These are phyloP conservation scores for Beverwykella pulmonaria DNA, from an alignment of 495 filamentous ascomycete genomes.

Conservation along the genomic window DNA sequence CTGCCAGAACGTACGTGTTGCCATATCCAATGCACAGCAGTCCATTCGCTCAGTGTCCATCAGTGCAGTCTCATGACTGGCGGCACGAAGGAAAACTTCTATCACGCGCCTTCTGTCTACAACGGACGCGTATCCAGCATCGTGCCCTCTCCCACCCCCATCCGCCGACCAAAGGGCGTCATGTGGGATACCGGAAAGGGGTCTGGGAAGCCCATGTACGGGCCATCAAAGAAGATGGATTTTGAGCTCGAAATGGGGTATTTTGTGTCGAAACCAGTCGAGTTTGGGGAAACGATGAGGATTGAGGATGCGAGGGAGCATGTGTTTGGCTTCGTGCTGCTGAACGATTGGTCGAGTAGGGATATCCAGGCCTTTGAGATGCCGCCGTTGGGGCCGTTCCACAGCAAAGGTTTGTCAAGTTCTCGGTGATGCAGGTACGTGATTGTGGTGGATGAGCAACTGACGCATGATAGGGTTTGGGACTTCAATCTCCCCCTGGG, in stretches of 20 bases:
- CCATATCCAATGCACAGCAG: too few relatives aligned
- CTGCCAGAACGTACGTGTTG: conserved; percentile 30
- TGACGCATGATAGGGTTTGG: conserved; percentile 20
- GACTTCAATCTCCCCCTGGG: conserved; percentile 40
- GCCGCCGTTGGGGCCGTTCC: conserved; percentile 40
- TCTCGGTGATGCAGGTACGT: background rate
- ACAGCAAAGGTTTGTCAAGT: conserved; percentile 27
- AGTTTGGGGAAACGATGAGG: conserved; percentile 31
- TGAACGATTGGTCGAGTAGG: conserved; percentile 42
- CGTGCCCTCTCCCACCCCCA: conserved; percentile 25
- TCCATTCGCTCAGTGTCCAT: too few relatives aligned
- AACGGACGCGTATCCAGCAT: conserved; percentile 38
- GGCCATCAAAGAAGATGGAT: conserved; percentile 32
- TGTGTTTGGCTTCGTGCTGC: conserved; percentile 42
- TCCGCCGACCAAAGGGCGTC: conserved; percentile 37
- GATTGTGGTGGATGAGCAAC: background rate
- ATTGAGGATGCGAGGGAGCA: conserved; percentile 38
- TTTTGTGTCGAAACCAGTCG: conserved; percentile 35
- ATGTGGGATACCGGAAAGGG: conserved; percentile 21
- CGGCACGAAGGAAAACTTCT: conserved; percentile 35
- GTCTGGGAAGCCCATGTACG: conserved; percentile 30
- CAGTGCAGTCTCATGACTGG: conserved; percentile 36
- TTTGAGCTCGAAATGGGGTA: conserved; percentile 44
- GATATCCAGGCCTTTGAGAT: conserved; percentile 42
- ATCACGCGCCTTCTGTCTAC: conserved; percentile 36